A percentile compares a stretch with the other conserved stretches of the same genome.
phyloP scores from a whole-genome alignment of 78 protist genomes.

The Guillardia theta region DNA sequence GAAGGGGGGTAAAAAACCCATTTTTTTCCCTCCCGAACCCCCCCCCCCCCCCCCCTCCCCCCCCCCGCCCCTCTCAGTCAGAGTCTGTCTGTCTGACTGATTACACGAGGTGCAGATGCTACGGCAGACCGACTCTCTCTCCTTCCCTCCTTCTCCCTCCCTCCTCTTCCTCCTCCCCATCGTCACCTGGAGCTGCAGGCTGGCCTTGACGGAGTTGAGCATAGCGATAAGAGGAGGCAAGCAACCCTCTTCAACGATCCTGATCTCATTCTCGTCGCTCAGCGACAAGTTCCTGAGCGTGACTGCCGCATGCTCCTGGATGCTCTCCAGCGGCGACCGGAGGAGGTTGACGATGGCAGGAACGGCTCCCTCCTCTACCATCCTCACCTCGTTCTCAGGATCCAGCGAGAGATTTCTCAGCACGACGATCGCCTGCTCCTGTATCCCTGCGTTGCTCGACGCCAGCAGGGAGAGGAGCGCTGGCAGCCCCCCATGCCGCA shows the following conservation, averaged over 20 bases:
- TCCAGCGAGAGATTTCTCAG: slow-evolving; percentile 29
- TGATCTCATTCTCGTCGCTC: slow-evolving; percentile 28
- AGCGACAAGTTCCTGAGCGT: slow-evolving; percentile 36
- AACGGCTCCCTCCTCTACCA: slow-evolving; percentile 30
- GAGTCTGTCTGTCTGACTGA: too few species aligned
- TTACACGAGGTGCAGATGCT: too few species aligned
- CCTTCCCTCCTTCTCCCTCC: too few species aligned
- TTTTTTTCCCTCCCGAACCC: too few species aligned
- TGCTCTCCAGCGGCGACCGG: slow-evolving; percentile 39
- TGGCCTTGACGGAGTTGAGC: not conserved
- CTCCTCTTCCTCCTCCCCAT: too few species aligned
- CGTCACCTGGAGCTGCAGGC: slow-evolving; percentile 32
- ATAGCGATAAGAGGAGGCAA: slow-evolving; percentile 31
- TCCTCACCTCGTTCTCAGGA: slow-evolving; percentile 43
- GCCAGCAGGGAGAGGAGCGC: slow-evolving; percentile 31
- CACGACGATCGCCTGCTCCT: slow-evolving; percentile 37
- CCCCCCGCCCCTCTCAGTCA: too few species aligned
- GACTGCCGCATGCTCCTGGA: slow-evolving; percentile 42
- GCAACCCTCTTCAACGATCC: slow-evolving; percentile 26
- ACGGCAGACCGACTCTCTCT: too few species aligned
- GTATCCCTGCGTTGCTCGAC: not conserved
- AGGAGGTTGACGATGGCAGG: slow-evolving; percentile 24
- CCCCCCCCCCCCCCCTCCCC: too few species aligned
- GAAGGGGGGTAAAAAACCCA: too few species aligned
- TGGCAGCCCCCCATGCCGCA: slow-evolving; percentile 32